These are phyloP conservation scores for Curvularia sp. DNA, from an alignment of 2,329 filamentous ascomycete genomes.

Conservation along the genomic window DNA sequence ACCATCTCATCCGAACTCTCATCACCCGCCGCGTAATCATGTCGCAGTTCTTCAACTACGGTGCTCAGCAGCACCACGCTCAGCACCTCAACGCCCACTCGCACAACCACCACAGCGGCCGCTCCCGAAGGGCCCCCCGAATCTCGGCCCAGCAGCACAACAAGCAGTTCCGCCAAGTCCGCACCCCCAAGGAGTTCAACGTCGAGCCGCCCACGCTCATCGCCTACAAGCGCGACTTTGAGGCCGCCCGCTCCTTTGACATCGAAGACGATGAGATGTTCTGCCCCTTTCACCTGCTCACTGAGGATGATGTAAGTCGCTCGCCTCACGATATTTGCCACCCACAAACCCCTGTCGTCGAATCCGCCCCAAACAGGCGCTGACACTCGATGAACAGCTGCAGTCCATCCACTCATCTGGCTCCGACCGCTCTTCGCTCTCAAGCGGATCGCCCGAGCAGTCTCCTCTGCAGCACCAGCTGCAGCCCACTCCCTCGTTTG, in stretches of 20 bases:
- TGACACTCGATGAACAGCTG: conserved; percentile 64
- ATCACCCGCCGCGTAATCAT: conserved; percentile 44
- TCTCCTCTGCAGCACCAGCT: conserved; percentile 88
- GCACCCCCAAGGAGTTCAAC: conserved; percentile 80
- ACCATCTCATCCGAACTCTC: conserved; percentile 16
- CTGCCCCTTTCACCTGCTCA: conserved; percentile 84
- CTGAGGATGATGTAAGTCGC: conserved; percentile 82
- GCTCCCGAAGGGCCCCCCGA: conserved; percentile 83
- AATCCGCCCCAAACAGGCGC: conserved; percentile 29
- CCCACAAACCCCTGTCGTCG: conserved; percentile 32
- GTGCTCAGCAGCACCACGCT: conserved; percentile 53
- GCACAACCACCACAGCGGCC: conserved; percentile 82
- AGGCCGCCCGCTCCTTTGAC: conserved; percentile 91
- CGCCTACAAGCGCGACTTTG: conserved; percentile 85
- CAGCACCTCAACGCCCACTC: conserved; percentile 62
- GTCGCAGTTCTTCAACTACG: conserved; percentile 59
- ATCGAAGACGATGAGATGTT: conserved; percentile 96
- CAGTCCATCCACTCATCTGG: conserved; percentile 88
- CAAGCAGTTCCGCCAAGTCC: conserved; percentile 84
- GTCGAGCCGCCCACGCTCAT: conserved; percentile 77
- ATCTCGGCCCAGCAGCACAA: conserved; percentile 84
- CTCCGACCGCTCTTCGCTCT: conserved; percentile 92
- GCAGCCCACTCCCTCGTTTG: conserved; percentile 72
- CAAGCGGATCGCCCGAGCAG: conserved; percentile 89
- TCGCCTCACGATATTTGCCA: conserved; percentile 33